Evolutionary conservation across 441 rosid genomes (phyloP).

Genomic region (Pelargonium fulgidum): DNA sequence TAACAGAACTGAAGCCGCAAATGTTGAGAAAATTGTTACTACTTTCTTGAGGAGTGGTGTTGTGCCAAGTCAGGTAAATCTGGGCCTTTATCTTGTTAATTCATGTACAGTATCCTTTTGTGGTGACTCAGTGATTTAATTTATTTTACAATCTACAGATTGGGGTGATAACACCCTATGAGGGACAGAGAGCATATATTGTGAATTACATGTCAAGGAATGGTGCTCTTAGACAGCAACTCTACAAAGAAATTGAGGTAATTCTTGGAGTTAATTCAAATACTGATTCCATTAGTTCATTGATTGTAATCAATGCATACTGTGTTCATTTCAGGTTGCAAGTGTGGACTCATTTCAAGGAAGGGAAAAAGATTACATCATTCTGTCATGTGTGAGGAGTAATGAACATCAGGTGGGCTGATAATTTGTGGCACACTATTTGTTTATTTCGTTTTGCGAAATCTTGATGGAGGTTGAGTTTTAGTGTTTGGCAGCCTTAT

Average conservation of each 20-base stretch:
- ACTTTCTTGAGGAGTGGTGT: constrained; percentile 97
- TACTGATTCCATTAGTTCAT: constrained; percentile 12
- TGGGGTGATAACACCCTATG: constrained; percentile 98
- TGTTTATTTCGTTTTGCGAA: neutral
- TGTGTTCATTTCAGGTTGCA: constrained; percentile 62
- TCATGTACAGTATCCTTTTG: constrained; percentile 4
- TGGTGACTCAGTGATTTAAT: neutral
- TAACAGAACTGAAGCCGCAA: constrained; percentile 99
- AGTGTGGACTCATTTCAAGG: constrained; percentile 99
- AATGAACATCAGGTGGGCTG: constrained; percentile 92
- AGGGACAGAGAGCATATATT: constrained; percentile 97
- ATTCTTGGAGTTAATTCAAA: constrained; percentile 10
- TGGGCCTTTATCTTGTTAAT: constrained; percentile 3
- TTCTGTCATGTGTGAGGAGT: constrained; percentile 97
- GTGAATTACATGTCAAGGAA: constrained; percentile 97
- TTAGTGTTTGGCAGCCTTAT: neutral
- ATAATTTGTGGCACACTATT: neutral
- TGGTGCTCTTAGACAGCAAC: constrained; percentile 95
- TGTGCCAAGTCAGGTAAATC: constrained; percentile 77
- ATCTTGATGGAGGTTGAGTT: constrained; percentile 3
- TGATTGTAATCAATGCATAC: constrained; percentile 16
- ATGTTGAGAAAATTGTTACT: constrained; percentile 98
- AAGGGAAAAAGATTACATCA: constrained; percentile 97
- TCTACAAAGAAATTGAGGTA: constrained; percentile 99
- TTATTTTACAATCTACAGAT: constrained; percentile 41